Evolutionary conservation across 2,329 filamentous ascomycete species (phyloP).

Genomic region (Exophiala bonariae): DNA sequence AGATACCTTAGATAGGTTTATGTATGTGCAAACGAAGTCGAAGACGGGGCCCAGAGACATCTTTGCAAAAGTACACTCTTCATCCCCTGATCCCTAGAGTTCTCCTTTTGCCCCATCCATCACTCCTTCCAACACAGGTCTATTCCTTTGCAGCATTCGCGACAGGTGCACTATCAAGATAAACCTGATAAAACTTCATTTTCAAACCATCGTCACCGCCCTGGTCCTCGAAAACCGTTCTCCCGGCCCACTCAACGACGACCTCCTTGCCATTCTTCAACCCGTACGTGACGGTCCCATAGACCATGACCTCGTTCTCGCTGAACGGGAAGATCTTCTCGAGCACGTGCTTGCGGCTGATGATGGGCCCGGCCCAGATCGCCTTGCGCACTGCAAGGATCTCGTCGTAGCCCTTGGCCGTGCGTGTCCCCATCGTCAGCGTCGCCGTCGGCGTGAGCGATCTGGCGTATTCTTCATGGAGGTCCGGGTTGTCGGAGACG

Average conservation of each 20-base stretch:
- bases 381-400: conserved; percentile 52
- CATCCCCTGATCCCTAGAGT: too few species aligned
- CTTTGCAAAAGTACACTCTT: too few species aligned
- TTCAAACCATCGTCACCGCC: conserved; percentile 15
- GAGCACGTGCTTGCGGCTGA: conserved; percentile 30
- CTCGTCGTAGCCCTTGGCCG: conserved; percentile 45
- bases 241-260: conserved; percentile 54
- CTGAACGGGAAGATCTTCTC: conserved; percentile 54
- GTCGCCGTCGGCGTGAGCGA: conserved; percentile 51
- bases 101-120: too few species aligned
- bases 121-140: too few species aligned
- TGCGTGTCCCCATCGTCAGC: conserved; percentile 54
- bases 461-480: conserved; percentile 50
- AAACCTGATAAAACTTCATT: conserved; percentile 33
- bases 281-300: conserved; percentile 53
- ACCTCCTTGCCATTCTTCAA: conserved; percentile 52
- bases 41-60: too few species aligned
- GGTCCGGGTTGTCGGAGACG: conserved; percentile 39
- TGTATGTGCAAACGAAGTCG: too few species aligned
- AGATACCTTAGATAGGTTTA: too few species aligned
- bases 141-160: too few species aligned
- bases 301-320: conserved; percentile 53
- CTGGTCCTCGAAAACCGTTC: conserved; percentile 27
- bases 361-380: conserved; percentile 54
- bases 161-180: conserved; percentile 11